Percentiles rank a stretch among this genome's conserved stretches.
These are phyloP conservation scores for Fragaria ananassa DNA, from an alignment of 306 rosid species.

Conservation along the genomic window DNA sequence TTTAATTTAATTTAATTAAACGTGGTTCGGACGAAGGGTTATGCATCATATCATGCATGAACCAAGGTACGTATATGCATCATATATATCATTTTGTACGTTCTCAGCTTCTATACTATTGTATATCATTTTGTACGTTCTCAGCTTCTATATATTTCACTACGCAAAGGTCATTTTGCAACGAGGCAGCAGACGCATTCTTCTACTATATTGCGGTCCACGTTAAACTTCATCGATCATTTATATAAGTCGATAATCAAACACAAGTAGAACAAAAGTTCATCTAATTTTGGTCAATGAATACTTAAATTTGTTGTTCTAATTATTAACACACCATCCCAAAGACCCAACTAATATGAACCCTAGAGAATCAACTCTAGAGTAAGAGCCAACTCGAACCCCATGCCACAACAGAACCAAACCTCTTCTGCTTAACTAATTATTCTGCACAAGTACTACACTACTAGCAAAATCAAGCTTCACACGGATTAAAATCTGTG, in stretches of 20 bases:
- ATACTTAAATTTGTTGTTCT: neutral
- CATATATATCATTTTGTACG: too few relatives aligned
- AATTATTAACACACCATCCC: neutral
- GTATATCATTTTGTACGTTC: too few relatives aligned
- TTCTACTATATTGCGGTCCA: neutral
- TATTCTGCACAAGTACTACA: neutral
- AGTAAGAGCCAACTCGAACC: neutral
- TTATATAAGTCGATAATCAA: neutral
- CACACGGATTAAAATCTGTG: too few relatives aligned
- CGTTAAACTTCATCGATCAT: neutral
- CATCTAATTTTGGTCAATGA: neutral
- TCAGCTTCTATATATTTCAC: neutral
- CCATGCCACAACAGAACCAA: neutral
- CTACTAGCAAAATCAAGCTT: too few relatives aligned
- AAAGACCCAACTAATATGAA: neutral
- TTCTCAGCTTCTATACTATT: too few relatives aligned
- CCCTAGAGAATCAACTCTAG: too few relatives aligned
- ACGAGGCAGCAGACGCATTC: neutral
- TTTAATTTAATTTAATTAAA: neutral
- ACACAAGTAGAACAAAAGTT: neutral
- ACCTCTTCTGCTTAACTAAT: neutral
- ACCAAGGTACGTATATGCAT: too few relatives aligned
- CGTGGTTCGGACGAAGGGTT: slow-evolving; percentile 9
- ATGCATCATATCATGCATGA: neutral
- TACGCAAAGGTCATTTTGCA: neutral